Percentiles rank a stretch among this genome's conserved stretches.
Conservation (phyloP, 2,329 filamentous ascomycete species). For the Cercospora sp. region DNA sequence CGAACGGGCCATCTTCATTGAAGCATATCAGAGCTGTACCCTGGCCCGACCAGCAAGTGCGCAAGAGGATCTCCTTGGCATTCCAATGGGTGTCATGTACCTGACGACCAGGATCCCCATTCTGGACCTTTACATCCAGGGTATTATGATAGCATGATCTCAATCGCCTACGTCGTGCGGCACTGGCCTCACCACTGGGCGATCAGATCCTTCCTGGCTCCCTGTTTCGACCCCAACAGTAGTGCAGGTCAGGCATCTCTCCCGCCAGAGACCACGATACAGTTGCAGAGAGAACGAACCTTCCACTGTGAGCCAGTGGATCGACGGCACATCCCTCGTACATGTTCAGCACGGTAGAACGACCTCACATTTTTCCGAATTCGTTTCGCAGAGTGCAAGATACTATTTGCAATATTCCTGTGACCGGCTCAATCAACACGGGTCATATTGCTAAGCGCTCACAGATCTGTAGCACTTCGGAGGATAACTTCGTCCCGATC, state of each 20-base stretch:
- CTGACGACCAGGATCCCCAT: not conserved
- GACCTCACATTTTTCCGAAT: not conserved
- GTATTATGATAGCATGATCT: not conserved
- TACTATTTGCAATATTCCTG: not conserved
- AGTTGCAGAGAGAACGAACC: not conserved
- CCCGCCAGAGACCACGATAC: constrained; percentile 6
- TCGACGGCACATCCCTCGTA: not conserved
- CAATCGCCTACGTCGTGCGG: constrained; percentile 4
- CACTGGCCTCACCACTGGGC: not conserved
- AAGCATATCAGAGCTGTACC: constrained; percentile 10
- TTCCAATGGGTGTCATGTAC: constrained; percentile 2
- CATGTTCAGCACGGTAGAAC: not conserved
- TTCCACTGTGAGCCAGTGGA: not conserved
- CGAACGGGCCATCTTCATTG: constrained; percentile 2
- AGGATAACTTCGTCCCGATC: not conserved
- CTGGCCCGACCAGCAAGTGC: constrained; percentile 2
- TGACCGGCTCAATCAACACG: not conserved
- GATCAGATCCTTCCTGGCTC: constrained; percentile 4
- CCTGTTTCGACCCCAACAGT: constrained; percentile 1
- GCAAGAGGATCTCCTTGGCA: not conserved
- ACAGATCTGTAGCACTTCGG: not conserved
- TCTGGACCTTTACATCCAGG: not conserved
- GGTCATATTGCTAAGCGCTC: not conserved
- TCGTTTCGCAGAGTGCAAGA: not conserved
- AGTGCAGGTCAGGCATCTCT: not conserved